phyloP scores from a whole-genome alignment of 257 asterid species.

The Leptodermis oblonga region DNA sequence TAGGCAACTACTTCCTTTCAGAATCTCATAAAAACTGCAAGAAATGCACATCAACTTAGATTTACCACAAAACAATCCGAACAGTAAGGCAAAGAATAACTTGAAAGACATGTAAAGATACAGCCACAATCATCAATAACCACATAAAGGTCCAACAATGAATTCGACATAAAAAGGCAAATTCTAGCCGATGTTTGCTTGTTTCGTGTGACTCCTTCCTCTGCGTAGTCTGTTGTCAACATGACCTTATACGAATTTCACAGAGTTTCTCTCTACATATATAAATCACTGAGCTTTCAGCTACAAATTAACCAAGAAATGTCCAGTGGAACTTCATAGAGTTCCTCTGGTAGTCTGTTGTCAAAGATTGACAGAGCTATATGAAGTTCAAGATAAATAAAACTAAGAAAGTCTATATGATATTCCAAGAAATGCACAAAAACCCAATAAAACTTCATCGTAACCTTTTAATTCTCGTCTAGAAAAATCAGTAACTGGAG shows the following conservation, averaged over 20 bases:
- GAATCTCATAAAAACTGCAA: slow-evolving; percentile 40
- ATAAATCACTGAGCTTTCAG: neutral
- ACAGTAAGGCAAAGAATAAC: slow-evolving; percentile 1
- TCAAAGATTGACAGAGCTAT: too few relatives aligned
- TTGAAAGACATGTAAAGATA: neutral
- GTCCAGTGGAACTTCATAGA: neutral
- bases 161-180: neutral
- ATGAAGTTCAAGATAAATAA: neutral
- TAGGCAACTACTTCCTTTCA: slow-evolving; percentile 26
- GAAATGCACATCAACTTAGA: slow-evolving; percentile 11
- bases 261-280: too few relatives aligned
- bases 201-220: neutral
- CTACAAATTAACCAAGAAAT: neutral
- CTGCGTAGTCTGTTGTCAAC: neutral
- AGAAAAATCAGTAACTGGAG: neutral
- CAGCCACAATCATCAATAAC: neutral
- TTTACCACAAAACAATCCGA: slow-evolving; percentile 12
- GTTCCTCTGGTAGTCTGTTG: too few relatives aligned
- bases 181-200: neutral
- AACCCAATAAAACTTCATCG: neutral
- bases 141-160: neutral
- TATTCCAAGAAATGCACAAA: neutral
- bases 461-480: neutral
- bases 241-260: neutral
- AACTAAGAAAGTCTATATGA: neutral